Conservation (phyloP, 257 asterid genomes). For the Lycium ferocissimum region DNA sequence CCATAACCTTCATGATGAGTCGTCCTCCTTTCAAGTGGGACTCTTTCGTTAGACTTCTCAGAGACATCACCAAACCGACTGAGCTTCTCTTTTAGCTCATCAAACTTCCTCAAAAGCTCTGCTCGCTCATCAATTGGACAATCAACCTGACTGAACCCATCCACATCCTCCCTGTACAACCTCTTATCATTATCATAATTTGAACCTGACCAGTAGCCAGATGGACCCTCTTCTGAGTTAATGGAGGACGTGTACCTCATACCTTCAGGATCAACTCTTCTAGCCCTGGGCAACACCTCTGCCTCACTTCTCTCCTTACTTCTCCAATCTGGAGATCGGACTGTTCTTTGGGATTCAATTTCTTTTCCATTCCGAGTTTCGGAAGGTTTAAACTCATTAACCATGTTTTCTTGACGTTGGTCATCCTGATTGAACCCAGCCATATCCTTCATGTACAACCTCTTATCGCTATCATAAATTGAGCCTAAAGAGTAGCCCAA, state of each 20-base stretch:
- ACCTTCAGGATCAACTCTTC: slow-evolving; percentile 41
- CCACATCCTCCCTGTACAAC: slow-evolving; percentile 39
- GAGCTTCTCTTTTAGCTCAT: slow-evolving; percentile 65
- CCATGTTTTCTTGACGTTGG: slow-evolving; percentile 24
- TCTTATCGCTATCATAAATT: slow-evolving; percentile 21
- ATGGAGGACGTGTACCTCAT: slow-evolving; percentile 35
- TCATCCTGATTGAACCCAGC: slow-evolving; percentile 27
- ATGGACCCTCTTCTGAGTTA: slow-evolving; percentile 47
- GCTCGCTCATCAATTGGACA: slow-evolving; percentile 57
- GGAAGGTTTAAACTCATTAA: slow-evolving; percentile 34
- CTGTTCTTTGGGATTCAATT: slow-evolving; percentile 36
- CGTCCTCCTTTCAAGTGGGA: slow-evolving; percentile 49
- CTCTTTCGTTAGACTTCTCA: slow-evolving; percentile 60
- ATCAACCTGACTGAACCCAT: slow-evolving; percentile 45
- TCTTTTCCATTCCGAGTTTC: slow-evolving; percentile 23
- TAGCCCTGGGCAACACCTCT: slow-evolving; percentile 38
- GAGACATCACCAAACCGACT: slow-evolving; percentile 57
- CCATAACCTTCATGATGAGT: slow-evolving; percentile 55
- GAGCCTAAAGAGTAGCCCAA: not conserved
- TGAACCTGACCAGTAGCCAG: slow-evolving; percentile 40
- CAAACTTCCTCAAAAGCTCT: slow-evolving; percentile 70
- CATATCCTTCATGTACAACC: slow-evolving; percentile 21
- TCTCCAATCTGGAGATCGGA: slow-evolving; percentile 36
- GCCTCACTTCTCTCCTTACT: slow-evolving; percentile 38
- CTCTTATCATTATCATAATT: slow-evolving; percentile 46